Evolutionary conservation across 2,329 filamentous ascomycete genomes (phyloP).

Genomic region (Verticillium nubilum): DNA sequence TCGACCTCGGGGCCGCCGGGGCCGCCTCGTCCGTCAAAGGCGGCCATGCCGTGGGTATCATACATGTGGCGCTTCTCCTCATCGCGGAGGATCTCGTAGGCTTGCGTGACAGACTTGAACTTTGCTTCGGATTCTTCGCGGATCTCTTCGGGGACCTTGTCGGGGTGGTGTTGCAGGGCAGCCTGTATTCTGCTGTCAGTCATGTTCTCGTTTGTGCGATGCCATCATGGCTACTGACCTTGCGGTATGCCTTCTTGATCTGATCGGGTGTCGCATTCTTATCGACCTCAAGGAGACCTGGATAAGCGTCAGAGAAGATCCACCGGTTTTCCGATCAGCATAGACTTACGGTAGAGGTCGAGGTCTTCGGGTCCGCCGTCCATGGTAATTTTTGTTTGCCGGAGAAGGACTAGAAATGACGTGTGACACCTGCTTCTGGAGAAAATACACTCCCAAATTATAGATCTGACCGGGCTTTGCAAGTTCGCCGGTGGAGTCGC

Average conservation of each 20-base stretch:
- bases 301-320: conserved; percentile 12
- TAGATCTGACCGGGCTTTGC: background rate
- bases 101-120: conserved; percentile 90
- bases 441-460: background rate
- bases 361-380: conserved; percentile 30
- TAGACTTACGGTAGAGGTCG: conserved; percentile 55
- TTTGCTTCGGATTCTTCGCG: conserved; percentile 80
- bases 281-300: conserved; percentile 75
- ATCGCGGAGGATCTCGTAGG: conserved; percentile 96
- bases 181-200: conserved; percentile 46
- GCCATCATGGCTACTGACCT: conserved; percentile 47
- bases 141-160: conserved; percentile 86
- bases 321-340: conserved; percentile 2
- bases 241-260: conserved; percentile 94
- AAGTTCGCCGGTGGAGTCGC: background rate
- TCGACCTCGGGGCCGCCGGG: conserved; percentile 68
- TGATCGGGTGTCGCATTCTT: conserved; percentile 69
- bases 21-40: conserved; percentile 73
- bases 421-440: background rate
- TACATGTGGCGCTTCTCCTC: conserved; percentile 90
- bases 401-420: background rate
- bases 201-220: background rate
- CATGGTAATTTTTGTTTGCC: conserved; percentile 11
- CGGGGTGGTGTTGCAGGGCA: conserved; percentile 83
- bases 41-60: conserved; percentile 91